Percentiles rank a stretch among this genome's conserved stretches.
Evolutionary conservation across 2,329 filamentous ascomycete species (phyloP).

Genomic region (Penicillium occitanis): DNA sequence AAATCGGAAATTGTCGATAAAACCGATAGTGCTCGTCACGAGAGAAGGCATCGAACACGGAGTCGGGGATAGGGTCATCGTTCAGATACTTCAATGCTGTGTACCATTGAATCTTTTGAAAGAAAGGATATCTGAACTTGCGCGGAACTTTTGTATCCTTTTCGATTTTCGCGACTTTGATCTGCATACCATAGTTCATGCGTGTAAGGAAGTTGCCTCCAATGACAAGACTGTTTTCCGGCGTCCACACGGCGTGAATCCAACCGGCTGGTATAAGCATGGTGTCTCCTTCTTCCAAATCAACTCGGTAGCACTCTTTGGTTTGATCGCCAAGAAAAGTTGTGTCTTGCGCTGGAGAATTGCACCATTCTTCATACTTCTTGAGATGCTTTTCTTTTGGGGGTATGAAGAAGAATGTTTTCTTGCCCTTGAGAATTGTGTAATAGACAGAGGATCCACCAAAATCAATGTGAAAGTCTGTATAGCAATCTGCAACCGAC

Average conservation of each 20-base stretch:
- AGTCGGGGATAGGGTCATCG: constrained; percentile 61
- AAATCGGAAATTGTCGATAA: constrained; percentile 56
- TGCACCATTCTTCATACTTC: constrained; percentile 70
- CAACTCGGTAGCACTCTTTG: constrained; percentile 66
- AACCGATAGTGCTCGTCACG: constrained; percentile 56
- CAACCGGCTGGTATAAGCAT: constrained; percentile 71
- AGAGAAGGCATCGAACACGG: constrained; percentile 56
- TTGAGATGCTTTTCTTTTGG: constrained; percentile 67
- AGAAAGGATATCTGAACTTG: constrained; percentile 67
- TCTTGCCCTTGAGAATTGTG: constrained; percentile 66
- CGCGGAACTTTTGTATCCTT: constrained; percentile 65
- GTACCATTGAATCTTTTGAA: constrained; percentile 70
- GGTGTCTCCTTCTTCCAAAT: constrained; percentile 65
- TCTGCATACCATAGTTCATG: constrained; percentile 66
- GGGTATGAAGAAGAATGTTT: constrained; percentile 71
- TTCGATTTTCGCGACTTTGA: constrained; percentile 65
- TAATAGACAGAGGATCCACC: constrained; percentile 70
- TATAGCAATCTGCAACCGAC: constrained; percentile 70
- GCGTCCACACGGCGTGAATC: constrained; percentile 72
- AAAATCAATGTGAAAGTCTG: constrained; percentile 71
- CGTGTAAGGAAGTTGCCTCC: constrained; percentile 69
- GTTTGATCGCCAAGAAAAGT: constrained; percentile 65
- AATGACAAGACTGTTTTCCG: constrained; percentile 67
- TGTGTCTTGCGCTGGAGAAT: constrained; percentile 64
- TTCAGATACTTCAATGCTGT: constrained; percentile 63